Evolutionary conservation across 331 rosid species (phyloP).

Genomic region (Malus hybrid): DNA sequence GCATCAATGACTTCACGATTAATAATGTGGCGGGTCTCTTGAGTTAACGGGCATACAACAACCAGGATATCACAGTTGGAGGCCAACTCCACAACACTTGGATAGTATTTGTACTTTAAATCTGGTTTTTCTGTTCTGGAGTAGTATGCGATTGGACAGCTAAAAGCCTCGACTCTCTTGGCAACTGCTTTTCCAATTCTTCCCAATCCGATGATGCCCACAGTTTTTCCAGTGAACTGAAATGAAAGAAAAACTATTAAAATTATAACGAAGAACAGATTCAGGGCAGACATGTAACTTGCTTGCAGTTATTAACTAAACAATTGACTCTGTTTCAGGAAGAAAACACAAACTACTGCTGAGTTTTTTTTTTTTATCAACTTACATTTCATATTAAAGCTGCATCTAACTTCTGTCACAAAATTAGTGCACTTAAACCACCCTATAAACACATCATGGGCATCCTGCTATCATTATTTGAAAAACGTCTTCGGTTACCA

Average conservation of each 20-base stretch:
- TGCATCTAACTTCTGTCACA: too few species aligned
- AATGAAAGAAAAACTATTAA: background rate
- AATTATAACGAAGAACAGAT: too few species aligned
- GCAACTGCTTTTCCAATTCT: slow-evolving; percentile 79
- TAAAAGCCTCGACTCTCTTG: slow-evolving; percentile 79
- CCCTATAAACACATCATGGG: too few species aligned
- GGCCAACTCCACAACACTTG: slow-evolving; percentile 69
- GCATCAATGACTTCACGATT: slow-evolving; percentile 73
- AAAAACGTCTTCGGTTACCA: background rate
- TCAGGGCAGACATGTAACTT: too few species aligned
- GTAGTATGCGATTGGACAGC: slow-evolving; percentile 55
- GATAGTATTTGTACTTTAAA: slow-evolving; percentile 53
- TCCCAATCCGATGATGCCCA: slow-evolving; percentile 84
- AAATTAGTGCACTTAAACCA: too few species aligned
- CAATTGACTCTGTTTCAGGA: too few species aligned
- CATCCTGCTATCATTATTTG: background rate
- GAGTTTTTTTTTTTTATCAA: too few species aligned
- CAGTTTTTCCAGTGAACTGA: slow-evolving; percentile 79
- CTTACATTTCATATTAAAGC: too few species aligned
- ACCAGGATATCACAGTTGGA: slow-evolving; percentile 59
- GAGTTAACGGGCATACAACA: slow-evolving; percentile 64
- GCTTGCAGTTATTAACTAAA: too few species aligned
- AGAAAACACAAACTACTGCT: too few species aligned
- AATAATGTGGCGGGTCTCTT: slow-evolving; percentile 53
- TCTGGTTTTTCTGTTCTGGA: slow-evolving; percentile 58